Evolutionary conservation across 306 rosid species (phyloP).

Genomic region (Sicyos baderoa): DNA sequence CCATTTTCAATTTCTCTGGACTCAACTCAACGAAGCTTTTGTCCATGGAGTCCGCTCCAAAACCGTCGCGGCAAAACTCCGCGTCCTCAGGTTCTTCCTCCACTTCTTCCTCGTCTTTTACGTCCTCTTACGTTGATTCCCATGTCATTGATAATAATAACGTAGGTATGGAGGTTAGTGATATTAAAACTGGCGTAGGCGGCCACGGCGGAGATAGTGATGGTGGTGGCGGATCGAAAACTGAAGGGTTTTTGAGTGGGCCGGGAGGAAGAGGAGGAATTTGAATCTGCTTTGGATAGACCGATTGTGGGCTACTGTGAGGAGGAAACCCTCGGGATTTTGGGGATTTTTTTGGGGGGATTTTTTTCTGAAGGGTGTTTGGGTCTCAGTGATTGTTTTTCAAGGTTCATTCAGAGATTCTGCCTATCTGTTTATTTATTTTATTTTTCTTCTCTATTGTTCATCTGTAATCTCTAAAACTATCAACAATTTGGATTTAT

Average conservation of each 20-base stretch:
- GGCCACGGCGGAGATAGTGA: constrained; percentile 10
- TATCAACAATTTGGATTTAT: too few species aligned
- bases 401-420: too few species aligned
- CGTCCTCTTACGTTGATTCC: constrained; percentile 26
- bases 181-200: constrained; percentile 12
- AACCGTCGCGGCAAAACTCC: constrained; percentile 14
- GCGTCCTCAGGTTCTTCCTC: constrained; percentile 31
- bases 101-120: constrained; percentile 18
- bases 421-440: too few species aligned
- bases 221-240: constrained; percentile 31
- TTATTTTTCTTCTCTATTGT: too few species aligned
- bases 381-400: too few species aligned
- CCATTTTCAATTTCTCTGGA: background rate
- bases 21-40: background rate
- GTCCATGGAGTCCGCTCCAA: constrained; percentile 22
- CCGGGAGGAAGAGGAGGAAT: constrained; percentile 35
- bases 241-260: constrained; percentile 61
- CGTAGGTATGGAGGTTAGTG: background rate
- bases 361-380: too few species aligned
- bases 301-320: constrained; percentile 31
- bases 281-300: constrained; percentile 31
- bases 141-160: constrained; percentile 13
- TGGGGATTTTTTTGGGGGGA: too few species aligned
- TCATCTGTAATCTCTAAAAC: too few species aligned
- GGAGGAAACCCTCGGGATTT: constrained; percentile 20